A percentile compares a stretch with the other conserved stretches of the same genome.
Conservation (phyloP, 768 basidiomycete species). For the Mycena latifolia region DNA sequence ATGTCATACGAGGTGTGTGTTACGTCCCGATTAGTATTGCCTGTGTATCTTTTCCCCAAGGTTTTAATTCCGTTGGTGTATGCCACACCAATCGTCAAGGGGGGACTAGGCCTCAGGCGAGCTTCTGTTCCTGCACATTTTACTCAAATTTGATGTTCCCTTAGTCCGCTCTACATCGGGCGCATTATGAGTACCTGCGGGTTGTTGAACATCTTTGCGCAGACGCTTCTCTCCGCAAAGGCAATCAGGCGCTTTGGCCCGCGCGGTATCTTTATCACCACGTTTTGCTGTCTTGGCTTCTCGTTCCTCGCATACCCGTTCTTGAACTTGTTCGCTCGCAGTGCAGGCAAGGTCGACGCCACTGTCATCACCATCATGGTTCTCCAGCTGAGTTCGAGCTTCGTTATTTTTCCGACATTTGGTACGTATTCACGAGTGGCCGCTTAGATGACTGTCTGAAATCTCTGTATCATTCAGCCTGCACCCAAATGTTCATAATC, state of each 20-base stretch:
- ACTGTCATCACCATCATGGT: too few relatives aligned
- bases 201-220: slow-evolving; percentile 58
- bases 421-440: too few relatives aligned
- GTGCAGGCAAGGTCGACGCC: slow-evolving; percentile 43
- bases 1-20: slow-evolving; percentile 26
- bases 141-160: background rate
- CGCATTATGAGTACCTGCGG: slow-evolving; percentile 59
- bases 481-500: too few relatives aligned
- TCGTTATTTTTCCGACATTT: too few relatives aligned
- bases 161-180: slow-evolving; percentile 60
- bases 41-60: too few relatives aligned
- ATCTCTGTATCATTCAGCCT: too few relatives aligned
- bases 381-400: background rate
- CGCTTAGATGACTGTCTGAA: too few relatives aligned
- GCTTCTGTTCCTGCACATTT: background rate
- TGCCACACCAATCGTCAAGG: slow-evolving; percentile 60
- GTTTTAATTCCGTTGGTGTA: slow-evolving; percentile 36
- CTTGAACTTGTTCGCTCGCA: slow-evolving; percentile 26
- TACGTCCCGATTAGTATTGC: too few relatives aligned
- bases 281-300: slow-evolving; percentile 19
- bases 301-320: slow-evolving; percentile 33
- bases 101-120: slow-evolving; percentile 59
- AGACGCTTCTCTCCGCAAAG: slow-evolving; percentile 36
- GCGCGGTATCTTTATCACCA: slow-evolving; percentile 23
- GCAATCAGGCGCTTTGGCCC: slow-evolving; percentile 26